Evolutionary conservation across 306 rosid genomes (phyloP).

Genomic region (Pterocarpus macrocarpus): DNA sequence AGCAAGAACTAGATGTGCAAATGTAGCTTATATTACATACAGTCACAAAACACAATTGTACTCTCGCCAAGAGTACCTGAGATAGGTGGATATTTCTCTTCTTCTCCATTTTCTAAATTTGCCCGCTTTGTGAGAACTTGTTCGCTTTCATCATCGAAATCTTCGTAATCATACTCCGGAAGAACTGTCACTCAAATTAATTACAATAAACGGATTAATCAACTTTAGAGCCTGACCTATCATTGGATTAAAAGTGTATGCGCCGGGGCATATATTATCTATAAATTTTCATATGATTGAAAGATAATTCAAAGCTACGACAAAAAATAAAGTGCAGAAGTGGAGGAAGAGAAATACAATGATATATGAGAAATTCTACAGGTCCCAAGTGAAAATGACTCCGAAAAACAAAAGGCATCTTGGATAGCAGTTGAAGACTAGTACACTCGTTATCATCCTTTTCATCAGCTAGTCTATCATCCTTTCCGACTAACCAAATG

Average conservation of each 20-base stretch:
- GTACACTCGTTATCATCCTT: not conserved
- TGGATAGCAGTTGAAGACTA: conserved; percentile 25
- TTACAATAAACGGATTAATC: not conserved
- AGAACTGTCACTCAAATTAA: conserved; percentile 16
- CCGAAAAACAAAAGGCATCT: conserved; percentile 31
- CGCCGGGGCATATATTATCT: no score
- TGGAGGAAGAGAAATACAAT: not conserved
- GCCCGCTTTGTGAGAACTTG: no score
- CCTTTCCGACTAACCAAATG: conserved; percentile 5
- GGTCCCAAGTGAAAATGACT: not conserved
- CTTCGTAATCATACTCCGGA: not conserved
- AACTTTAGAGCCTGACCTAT: no score
- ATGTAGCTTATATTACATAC: no score
- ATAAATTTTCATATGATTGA: no score
- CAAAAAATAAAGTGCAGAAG: no score
- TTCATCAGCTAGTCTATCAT: not conserved
- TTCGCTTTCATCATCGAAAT: not conserved
- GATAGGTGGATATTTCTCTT: not conserved
- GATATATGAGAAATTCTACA: not conserved
- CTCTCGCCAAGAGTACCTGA: not conserved
- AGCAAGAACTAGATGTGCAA: not conserved
- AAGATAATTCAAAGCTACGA: no score
- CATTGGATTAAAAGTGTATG: no score
- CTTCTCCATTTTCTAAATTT: conserved; percentile 16
- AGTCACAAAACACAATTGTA: no score